These are phyloP conservation scores for Monilinia fructicola DNA, from an alignment of 2,329 filamentous ascomycete genomes.

Conservation along the genomic window DNA sequence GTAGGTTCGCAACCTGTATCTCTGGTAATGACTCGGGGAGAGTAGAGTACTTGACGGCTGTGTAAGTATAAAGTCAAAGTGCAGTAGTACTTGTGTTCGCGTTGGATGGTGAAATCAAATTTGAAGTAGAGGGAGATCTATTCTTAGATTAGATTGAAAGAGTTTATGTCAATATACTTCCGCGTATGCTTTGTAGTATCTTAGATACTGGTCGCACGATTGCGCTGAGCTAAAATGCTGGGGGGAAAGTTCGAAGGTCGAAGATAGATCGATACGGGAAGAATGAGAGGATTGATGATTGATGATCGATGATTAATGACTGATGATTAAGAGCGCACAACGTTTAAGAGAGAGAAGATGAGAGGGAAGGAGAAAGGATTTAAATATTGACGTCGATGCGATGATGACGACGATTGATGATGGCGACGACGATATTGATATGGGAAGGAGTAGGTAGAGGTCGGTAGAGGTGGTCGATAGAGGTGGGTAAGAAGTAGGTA, in stretches of 20 bases:
- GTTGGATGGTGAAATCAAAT: neutral
- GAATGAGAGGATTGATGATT: neutral
- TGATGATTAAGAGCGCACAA: neutral
- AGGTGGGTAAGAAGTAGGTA: too few species aligned
- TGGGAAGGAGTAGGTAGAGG: neutral
- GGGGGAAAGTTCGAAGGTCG: neutral
- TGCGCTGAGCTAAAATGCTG: neutral
- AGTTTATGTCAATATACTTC: neutral
- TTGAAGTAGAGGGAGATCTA: neutral
- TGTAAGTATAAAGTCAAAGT: neutral
- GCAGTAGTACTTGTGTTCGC: conserved; percentile 1
- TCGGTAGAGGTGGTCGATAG: too few species aligned
- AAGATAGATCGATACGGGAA: neutral
- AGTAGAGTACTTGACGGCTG: neutral
- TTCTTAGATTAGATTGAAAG: neutral
- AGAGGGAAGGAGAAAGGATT: too few species aligned
- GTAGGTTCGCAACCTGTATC: neutral
- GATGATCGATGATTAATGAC: too few species aligned
- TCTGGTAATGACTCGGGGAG: neutral
- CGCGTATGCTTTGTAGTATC: neutral
- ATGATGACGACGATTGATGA: neutral
- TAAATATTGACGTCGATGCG: neutral
- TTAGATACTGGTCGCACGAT: neutral
- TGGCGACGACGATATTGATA: neutral
- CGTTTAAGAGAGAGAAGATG: neutral